Evolutionary conservation across 495 filamentous ascomycete genomes (phyloP).

Genomic region (Parathielavia hyrcaniae): DNA sequence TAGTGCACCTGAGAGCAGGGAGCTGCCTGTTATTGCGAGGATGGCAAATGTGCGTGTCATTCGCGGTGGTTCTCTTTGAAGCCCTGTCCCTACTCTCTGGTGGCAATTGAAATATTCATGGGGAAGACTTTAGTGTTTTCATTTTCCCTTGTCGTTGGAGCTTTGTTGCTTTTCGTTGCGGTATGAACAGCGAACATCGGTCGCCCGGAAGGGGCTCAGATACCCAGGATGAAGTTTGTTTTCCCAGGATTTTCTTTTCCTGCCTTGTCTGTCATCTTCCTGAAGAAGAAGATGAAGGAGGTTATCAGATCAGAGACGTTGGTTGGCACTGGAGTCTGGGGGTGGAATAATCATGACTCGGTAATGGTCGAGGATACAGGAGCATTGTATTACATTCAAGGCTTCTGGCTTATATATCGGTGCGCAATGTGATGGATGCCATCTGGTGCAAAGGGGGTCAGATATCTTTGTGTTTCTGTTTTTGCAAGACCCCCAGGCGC

Average conservation of each 20-base stretch:
- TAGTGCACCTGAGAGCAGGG: neutral
- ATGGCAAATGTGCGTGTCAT: constrained; percentile 15
- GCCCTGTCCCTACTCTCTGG: too few species aligned
- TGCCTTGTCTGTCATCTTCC: neutral
- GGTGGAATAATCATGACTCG: neutral
- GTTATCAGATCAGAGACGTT: neutral
- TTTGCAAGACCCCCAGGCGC: too few species aligned
- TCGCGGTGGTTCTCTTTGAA: constrained; percentile 16
- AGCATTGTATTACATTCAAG: too few species aligned
- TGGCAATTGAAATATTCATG: neutral
- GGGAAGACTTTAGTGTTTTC: neutral
- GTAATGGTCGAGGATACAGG: neutral
- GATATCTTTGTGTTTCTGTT: too few species aligned
- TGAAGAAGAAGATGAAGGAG: too few species aligned
- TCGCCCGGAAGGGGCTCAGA: constrained; percentile 1
- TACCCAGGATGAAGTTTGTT: constrained; percentile 9
- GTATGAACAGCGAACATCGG: neutral
- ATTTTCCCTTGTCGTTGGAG: neutral
- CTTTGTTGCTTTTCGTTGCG: neutral
- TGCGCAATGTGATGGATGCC: too few species aligned
- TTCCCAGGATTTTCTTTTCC: neutral
- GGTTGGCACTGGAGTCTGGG: neutral
- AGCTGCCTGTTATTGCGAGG: neutral
- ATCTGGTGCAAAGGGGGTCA: too few species aligned
- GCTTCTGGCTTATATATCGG: too few species aligned